A percentile compares a stretch with the other conserved stretches of the same genome.
phyloP scores from a whole-genome alignment of 164 flowering plant genomes.

The Dillenia suffruticosa region DNA sequence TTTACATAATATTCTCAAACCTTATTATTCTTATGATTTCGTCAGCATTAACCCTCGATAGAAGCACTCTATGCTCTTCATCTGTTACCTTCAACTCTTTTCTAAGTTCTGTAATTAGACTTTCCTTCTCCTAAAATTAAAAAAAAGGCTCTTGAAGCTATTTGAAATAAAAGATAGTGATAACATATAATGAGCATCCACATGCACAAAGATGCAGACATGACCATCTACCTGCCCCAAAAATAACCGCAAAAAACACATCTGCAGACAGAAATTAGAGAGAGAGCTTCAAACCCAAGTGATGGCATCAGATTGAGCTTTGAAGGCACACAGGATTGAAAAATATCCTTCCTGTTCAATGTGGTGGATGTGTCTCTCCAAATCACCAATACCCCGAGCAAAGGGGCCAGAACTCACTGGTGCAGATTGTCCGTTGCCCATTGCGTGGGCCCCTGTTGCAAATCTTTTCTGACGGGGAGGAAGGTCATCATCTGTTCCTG shows the following conservation, averaged over 20 bases:
- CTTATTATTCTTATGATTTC: slow-evolving; percentile 73
- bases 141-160: neutral
- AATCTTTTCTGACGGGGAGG: slow-evolving; percentile 28
- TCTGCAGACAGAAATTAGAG: neutral
- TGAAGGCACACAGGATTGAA: slow-evolving; percentile 89
- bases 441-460: slow-evolving; percentile 17
- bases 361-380: slow-evolving; percentile 76
- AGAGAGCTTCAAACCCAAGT: slow-evolving; percentile 62
- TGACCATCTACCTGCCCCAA: neutral
- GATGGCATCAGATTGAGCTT: slow-evolving; percentile 95
- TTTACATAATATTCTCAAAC: slow-evolving; percentile 26
- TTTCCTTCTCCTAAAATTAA: slow-evolving; percentile 71
- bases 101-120: slow-evolving; percentile 86
- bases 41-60: slow-evolving; percentile 69
- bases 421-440: slow-evolving; percentile 27
- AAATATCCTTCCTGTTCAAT: slow-evolving; percentile 89
- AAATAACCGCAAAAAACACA: neutral
- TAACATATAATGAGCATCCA: no score
- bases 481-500: slow-evolving; percentile 50
- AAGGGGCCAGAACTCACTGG: slow-evolving; percentile 27
- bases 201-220: slow-evolving; percentile 1
- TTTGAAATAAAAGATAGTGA: no score
- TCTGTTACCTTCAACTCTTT: slow-evolving; percentile 87
- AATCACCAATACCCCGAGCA: slow-evolving; percentile 43
- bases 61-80: slow-evolving; percentile 87